phyloP scores from a whole-genome alignment of 495 filamentous ascomycete species.

The Talaromyces trachyspermus region DNA sequence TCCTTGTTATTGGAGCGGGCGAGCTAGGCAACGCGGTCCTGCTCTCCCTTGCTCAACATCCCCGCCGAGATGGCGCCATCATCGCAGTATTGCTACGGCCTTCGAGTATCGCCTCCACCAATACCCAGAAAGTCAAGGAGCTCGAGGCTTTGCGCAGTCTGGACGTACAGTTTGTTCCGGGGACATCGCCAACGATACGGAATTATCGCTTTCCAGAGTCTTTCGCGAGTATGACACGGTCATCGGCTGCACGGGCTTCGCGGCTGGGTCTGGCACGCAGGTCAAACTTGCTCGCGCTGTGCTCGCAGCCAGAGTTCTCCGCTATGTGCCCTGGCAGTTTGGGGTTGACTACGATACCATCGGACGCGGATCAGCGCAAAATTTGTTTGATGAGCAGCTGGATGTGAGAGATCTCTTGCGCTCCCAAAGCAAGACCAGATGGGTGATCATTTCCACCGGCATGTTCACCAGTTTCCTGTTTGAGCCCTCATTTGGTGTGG shows the following conservation, averaged over 20 bases:
- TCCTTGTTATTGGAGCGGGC: constrained; percentile 55
- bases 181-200: constrained; percentile 38
- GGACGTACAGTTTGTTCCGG: constrained; percentile 32
- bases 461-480: constrained; percentile 62
- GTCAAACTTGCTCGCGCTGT: constrained; percentile 43
- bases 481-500: constrained; percentile 48
- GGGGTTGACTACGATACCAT: constrained; percentile 58
- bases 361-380: constrained; percentile 44
- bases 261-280: constrained; percentile 41
- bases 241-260: constrained; percentile 50
- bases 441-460: constrained; percentile 54
- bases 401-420: constrained; percentile 47
- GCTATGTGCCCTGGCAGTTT: constrained; percentile 60
- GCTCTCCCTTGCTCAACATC: constrained; percentile 35
- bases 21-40: constrained; percentile 53
- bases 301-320: constrained; percentile 31
- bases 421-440: constrained; percentile 36
- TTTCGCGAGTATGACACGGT: constrained; percentile 44
- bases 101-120: constrained; percentile 25
- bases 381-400: constrained; percentile 56
- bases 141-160: constrained; percentile 21
- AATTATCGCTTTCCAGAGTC: constrained; percentile 28
- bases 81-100: constrained; percentile 47
- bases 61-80: constrained; percentile 13
- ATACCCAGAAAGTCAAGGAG: constrained; percentile 20